Conservation (phyloP, 257 asterid genomes). For the Cordia subcordata region DNA sequence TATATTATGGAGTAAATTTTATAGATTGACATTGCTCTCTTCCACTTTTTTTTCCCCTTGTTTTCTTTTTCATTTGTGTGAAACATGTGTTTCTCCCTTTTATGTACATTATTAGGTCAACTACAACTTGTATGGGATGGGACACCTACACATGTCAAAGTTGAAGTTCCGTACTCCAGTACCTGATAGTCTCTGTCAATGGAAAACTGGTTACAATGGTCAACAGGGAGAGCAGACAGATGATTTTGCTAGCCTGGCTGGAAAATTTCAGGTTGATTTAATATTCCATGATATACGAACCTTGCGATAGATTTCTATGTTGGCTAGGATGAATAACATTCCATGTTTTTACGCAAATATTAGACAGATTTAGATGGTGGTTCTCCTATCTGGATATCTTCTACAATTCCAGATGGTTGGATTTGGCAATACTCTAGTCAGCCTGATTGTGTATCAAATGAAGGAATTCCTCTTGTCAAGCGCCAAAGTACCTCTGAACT, state of each 20-base stretch:
- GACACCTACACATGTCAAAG: slow-evolving; percentile 78
- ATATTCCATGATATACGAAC: slow-evolving; percentile 13
- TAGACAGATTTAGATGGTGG: slow-evolving; percentile 63
- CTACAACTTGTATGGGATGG: slow-evolving; percentile 93
- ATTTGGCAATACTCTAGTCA: slow-evolving; percentile 51
- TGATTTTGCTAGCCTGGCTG: slow-evolving; percentile 23
- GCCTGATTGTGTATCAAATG: slow-evolving; percentile 36
- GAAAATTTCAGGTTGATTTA: slow-evolving; percentile 44
- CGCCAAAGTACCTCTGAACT: slow-evolving; percentile 84
- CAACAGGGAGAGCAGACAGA: slow-evolving; percentile 27
- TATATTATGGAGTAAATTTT: too few species aligned
- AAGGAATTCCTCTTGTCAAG: slow-evolving; percentile 36
- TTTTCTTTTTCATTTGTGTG: not conserved
- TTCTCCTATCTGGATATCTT: slow-evolving; percentile 63
- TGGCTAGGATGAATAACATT: slow-evolving; percentile 14
- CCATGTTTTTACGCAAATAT: slow-evolving; percentile 13
- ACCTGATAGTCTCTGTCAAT: slow-evolving; percentile 51
- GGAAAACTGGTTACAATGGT: slow-evolving; percentile 28
- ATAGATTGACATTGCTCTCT: not conserved
- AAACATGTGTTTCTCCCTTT: not conserved
- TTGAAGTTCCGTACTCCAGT: slow-evolving; percentile 81
- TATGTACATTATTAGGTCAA: slow-evolving; percentile 56
- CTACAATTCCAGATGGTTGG: slow-evolving; percentile 84
- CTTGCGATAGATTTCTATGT: slow-evolving; percentile 7
- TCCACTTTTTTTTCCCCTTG: not conserved